Percentiles rank a stretch among this genome's conserved stretches.
Conservation (phyloP, 2,329 filamentous ascomycete species). For the Lachnum nothofagi region DNA sequence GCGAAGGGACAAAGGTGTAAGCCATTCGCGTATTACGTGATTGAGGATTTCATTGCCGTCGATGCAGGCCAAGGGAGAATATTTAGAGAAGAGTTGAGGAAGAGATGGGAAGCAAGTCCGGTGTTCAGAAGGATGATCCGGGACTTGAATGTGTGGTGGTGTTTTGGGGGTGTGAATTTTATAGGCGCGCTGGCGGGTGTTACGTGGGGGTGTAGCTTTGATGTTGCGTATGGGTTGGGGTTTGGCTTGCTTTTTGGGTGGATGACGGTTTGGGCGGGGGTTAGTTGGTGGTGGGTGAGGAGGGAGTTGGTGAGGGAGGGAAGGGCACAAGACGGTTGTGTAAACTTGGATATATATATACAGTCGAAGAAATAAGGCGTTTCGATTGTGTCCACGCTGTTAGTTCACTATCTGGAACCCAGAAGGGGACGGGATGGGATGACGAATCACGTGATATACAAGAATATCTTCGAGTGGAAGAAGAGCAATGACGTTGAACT, state of each 20-base stretch:
- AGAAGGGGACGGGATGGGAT: too few relatives aligned
- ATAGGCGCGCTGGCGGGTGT: constrained; percentile 8
- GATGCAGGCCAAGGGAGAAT: constrained; percentile 2
- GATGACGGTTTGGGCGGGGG: constrained; percentile 8
- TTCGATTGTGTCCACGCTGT: too few relatives aligned
- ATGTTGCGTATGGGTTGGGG: constrained; percentile 6
- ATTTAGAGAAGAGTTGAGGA: constrained; percentile 8
- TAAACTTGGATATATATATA: too few relatives aligned
- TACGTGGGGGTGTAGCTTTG: constrained; percentile 7
- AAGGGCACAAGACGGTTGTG: too few relatives aligned
- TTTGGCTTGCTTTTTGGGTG: constrained; percentile 13
- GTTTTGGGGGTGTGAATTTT: constrained; percentile 2
- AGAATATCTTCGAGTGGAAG: too few relatives aligned
- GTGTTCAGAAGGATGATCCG: constrained; percentile 9
- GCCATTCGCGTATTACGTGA: constrained; percentile 11
- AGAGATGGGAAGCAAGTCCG: constrained; percentile 6
- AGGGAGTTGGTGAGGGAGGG: neutral
- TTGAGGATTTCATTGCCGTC: constrained; percentile 14
- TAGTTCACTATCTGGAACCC: too few relatives aligned
- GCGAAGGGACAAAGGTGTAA: constrained; percentile 7
- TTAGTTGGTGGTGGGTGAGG: constrained; percentile 6
- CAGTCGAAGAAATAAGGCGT: too few relatives aligned
- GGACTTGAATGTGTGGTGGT: constrained; percentile 10
- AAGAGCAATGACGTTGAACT: too few relatives aligned
- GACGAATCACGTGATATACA: too few relatives aligned